Percentiles rank a stretch among this genome's conserved stretches.
These are phyloP conservation scores for Neurospora sp. DNA, from an alignment of 495 filamentous ascomycete species.

Conservation along the genomic window DNA sequence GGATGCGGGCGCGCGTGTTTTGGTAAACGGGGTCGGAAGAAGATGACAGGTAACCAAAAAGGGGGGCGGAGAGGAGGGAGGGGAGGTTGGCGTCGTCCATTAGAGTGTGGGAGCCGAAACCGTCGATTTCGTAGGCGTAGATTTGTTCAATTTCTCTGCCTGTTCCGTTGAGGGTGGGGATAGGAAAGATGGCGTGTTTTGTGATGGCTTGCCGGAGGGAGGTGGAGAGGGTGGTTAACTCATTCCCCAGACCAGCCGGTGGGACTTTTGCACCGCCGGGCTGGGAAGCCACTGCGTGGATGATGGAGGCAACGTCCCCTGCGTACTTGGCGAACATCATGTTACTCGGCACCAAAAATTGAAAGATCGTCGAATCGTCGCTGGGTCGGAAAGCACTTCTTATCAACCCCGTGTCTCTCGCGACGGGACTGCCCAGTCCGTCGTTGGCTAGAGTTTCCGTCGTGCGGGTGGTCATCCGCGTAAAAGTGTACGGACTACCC, in stretches of 20 bases:
- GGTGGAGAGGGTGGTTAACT: constrained; percentile 39
- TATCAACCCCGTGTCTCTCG: constrained; percentile 48
- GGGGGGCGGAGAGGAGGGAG: constrained; percentile 42
- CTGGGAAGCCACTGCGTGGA: constrained; percentile 12
- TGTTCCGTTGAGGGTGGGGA: not conserved
- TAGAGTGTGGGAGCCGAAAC: constrained; percentile 40
- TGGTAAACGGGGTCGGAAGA: constrained; percentile 36
- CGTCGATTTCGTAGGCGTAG: constrained; percentile 54
- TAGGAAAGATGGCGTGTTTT: constrained; percentile 36
- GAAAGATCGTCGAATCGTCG: constrained; percentile 49
- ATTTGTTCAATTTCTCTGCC: constrained; percentile 23
- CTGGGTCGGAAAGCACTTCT: constrained; percentile 54
- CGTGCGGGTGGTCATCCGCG: constrained; percentile 37
- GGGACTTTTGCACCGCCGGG: not conserved
- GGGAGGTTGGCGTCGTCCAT: constrained; percentile 61
- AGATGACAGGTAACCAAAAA: constrained; percentile 38
- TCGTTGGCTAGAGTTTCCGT: constrained; percentile 53
- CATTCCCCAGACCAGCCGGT: constrained; percentile 24
- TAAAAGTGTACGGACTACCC: constrained; percentile 46
- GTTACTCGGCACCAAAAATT: constrained; percentile 54
- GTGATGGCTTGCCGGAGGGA: constrained; percentile 40
- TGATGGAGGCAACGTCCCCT: constrained; percentile 36
- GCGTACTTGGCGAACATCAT: constrained; percentile 59
- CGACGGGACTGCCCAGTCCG: constrained; percentile 49
- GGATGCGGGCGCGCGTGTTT: constrained; percentile 39